Evolutionary conservation across 768 basidiomycete species (phyloP).

Genomic region (Thelephora ganbajun): DNA sequence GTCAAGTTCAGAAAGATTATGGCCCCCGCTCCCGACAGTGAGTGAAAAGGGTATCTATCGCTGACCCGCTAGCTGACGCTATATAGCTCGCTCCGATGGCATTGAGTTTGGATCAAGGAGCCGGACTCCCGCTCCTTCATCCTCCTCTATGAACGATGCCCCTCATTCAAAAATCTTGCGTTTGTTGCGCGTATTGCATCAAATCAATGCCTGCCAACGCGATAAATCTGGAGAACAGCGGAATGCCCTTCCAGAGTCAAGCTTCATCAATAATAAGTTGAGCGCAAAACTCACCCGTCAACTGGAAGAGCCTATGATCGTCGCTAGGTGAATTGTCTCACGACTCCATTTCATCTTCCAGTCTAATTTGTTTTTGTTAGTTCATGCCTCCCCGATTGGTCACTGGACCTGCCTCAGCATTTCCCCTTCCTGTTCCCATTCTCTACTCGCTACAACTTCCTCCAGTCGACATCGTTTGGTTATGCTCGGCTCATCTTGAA

Average conservation of each 20-base stretch:
- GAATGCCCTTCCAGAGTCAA: constrained; percentile 56
- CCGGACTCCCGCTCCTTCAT: constrained; percentile 48
- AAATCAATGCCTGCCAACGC: constrained; percentile 67
- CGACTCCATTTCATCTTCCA: background rate
- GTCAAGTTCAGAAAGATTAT: constrained; percentile 87
- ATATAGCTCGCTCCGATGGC: constrained; percentile 21
- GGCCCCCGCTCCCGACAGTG: constrained; percentile 65
- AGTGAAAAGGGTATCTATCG: constrained; percentile 10
- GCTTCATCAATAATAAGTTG: constrained; percentile 95
- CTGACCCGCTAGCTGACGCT: background rate
- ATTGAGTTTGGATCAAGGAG: constrained; percentile 35
- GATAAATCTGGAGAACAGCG: constrained; percentile 32
- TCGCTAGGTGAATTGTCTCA: constrained; percentile 59
- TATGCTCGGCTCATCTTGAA: constrained; percentile 91
- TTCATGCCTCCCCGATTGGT: constrained; percentile 95
- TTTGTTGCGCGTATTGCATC: constrained; percentile 76
- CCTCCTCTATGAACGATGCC: constrained; percentile 73
- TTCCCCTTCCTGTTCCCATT: constrained; percentile 99
- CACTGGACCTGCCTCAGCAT: constrained; percentile 85
- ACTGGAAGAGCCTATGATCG: constrained; percentile 96
- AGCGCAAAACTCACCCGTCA: constrained; percentile 97
- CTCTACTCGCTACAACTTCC: constrained; percentile 91
- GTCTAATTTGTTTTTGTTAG: constrained; percentile 23
- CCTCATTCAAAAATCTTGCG: constrained; percentile 85
- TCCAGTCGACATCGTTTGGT: constrained; percentile 96